phyloP scores from a whole-genome alignment of 495 filamentous ascomycete genomes.

The Penicillium verhagenii region DNA sequence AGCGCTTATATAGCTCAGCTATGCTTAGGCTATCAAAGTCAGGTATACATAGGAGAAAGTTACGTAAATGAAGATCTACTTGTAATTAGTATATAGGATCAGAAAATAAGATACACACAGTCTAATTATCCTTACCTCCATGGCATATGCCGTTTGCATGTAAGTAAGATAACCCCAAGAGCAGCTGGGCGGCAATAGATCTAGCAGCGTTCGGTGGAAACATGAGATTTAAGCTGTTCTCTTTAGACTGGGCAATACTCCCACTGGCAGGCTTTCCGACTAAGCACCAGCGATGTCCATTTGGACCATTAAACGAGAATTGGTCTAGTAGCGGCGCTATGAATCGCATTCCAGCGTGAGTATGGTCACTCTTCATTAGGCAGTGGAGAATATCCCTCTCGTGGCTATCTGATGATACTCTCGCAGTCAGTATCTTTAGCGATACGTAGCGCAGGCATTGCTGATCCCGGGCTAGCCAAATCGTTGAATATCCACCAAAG shows the following conservation, averaged over 20 bases:
- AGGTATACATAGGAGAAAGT: conserved; percentile 22
- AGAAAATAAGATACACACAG: too few species aligned
- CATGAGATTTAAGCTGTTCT: conserved; percentile 23
- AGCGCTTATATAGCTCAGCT: conserved; percentile 23
- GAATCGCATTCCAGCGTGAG: conserved; percentile 19
- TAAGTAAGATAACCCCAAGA: conserved; percentile 24
- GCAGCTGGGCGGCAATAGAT: conserved; percentile 25
- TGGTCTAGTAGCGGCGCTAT: conserved; percentile 21
- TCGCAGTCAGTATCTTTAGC: conserved; percentile 23
- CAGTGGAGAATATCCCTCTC: conserved; percentile 16
- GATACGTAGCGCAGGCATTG: conserved; percentile 20
- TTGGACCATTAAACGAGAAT: conserved; percentile 29
- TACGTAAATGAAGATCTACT: conserved; percentile 23
- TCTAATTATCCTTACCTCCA: too few species aligned
- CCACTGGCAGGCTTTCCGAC: conserved; percentile 28
- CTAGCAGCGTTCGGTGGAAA: conserved; percentile 28
- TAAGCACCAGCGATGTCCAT: conserved; percentile 30
- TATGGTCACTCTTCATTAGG: conserved; percentile 12
- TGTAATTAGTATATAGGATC: conserved; percentile 14
- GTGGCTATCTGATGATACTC: conserved; percentile 13
- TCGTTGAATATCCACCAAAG: conserved; percentile 85
- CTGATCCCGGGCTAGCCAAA: conserved; percentile 60
- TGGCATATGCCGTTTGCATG: conserved; percentile 22
- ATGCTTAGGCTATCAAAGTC: conserved; percentile 17
- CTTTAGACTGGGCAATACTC: conserved; percentile 29